phyloP scores from a whole-genome alignment of 192 early-diverging fungal species.

The Coemansia sp. region DNA sequence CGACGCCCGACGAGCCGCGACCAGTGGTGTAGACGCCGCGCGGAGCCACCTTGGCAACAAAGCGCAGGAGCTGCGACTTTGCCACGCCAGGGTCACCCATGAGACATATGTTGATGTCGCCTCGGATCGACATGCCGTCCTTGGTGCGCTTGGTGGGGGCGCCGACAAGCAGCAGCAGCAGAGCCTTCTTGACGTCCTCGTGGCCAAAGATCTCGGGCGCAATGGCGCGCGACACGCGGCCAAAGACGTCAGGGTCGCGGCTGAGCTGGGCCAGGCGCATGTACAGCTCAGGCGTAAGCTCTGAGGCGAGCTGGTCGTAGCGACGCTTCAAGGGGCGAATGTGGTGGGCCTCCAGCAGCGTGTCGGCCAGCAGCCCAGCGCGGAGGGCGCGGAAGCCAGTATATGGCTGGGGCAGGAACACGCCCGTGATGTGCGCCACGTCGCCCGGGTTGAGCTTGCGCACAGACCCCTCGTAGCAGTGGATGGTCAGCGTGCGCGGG shows the following conservation, averaged over 20 bases:
- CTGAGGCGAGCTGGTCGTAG: slow-evolving; percentile 78
- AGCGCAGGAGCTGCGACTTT: slow-evolving; percentile 96
- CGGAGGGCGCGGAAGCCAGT: slow-evolving; percentile 88
- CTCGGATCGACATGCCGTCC: slow-evolving; percentile 96
- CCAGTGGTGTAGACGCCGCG: slow-evolving; percentile 98
- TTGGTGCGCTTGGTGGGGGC: slow-evolving; percentile 76
- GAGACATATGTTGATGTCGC: slow-evolving; percentile 95
- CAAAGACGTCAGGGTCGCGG: slow-evolving; percentile 75
- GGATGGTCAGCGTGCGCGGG: slow-evolving; percentile 93
- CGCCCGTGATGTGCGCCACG: slow-evolving; percentile 77
- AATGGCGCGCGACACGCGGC: slow-evolving; percentile 72
- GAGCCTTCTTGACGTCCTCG: slow-evolving; percentile 91
- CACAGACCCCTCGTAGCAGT: slow-evolving; percentile 79
- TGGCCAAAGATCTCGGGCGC: slow-evolving; percentile 93
- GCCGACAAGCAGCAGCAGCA: slow-evolving; percentile 84
- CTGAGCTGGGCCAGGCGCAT: slow-evolving; percentile 61
- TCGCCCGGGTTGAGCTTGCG: slow-evolving; percentile 89
- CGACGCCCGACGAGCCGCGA: slow-evolving; percentile 92
- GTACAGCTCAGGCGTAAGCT: slow-evolving; percentile 58
- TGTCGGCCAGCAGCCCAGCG: slow-evolving; percentile 92
- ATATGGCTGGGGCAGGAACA: slow-evolving; percentile 92
- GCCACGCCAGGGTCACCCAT: slow-evolving; percentile 99
- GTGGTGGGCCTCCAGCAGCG: slow-evolving; percentile 91
- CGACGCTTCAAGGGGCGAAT: slow-evolving; percentile 87
- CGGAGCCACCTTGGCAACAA: slow-evolving; percentile 91